Conservation (phyloP, 345 rosid genomes). For the Eucalyptus marginata region DNA sequence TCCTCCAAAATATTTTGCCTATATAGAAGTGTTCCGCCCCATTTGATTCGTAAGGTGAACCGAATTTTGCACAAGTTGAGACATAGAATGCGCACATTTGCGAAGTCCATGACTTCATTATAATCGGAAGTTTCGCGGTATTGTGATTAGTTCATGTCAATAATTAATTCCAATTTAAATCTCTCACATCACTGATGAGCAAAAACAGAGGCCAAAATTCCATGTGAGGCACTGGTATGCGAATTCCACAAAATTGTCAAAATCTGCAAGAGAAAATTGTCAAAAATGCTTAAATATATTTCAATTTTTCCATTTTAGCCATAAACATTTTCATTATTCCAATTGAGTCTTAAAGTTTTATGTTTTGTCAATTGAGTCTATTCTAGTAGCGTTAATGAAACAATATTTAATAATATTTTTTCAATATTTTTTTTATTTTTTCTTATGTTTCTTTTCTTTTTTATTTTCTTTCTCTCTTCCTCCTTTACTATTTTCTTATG, state of each 20-base stretch:
- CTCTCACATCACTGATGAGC: neutral
- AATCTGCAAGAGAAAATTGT: too few relatives aligned
- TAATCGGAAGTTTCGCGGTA: neutral
- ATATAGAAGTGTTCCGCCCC: neutral
- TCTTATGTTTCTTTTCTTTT: too few relatives aligned
- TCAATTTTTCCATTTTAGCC: neutral
- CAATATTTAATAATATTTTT: too few relatives aligned
- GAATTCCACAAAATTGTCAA: neutral
- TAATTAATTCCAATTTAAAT: neutral
- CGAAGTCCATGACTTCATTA: neutral
- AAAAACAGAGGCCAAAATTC: neutral
- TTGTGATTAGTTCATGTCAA: neutral
- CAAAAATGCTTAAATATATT: neutral
- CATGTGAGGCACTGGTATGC: neutral
- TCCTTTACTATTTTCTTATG: too few relatives aligned
- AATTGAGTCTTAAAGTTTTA: too few relatives aligned
- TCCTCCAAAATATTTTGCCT: neutral
- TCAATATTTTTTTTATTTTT: too few relatives aligned
- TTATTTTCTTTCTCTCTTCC: too few relatives aligned
- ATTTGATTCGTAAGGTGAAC: neutral
- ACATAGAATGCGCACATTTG: neutral
- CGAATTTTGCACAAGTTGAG: neutral
- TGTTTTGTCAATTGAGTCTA: too few relatives aligned
- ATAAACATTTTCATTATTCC: too few relatives aligned
- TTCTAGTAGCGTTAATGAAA: fast-evolving